These are phyloP conservation scores for Annulohypoxylon maeteangense DNA, from an alignment of 495 filamentous ascomycete species.

Conservation along the genomic window DNA sequence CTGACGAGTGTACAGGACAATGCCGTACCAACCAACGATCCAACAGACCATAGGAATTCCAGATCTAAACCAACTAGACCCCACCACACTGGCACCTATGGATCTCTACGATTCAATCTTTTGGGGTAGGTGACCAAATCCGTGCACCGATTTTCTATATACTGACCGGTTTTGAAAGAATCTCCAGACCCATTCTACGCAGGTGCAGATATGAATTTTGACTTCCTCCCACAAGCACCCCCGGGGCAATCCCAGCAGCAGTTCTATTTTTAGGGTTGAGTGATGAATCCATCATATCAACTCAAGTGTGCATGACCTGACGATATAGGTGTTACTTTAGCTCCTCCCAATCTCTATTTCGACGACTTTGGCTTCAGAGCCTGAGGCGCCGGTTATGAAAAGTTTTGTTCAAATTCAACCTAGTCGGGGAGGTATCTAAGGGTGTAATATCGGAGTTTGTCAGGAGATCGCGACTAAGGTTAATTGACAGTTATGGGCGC, in stretches of 20 bases:
- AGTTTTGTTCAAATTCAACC: conserved; percentile 12
- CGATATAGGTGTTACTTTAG: conserved; percentile 6
- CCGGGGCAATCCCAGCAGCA: conserved; percentile 62
- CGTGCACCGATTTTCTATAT: background rate
- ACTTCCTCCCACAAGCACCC: conserved; percentile 60
- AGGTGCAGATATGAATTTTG: conserved; percentile 62
- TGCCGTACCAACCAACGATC: conserved; percentile 47
- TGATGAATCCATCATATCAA: conserved; percentile 3
- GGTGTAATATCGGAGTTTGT: conserved; percentile 35
- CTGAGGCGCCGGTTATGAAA: conserved; percentile 17
- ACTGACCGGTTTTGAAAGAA: conserved; percentile 46
- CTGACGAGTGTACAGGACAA: conserved; percentile 35
- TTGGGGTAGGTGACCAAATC: conserved; percentile 58
- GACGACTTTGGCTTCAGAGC: conserved; percentile 10
- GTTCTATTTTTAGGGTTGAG: conserved; percentile 55
- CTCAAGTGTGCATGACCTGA: conserved; percentile 1
- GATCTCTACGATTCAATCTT: conserved; percentile 69
- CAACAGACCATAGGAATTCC: conserved; percentile 47
- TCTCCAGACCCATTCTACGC: conserved; percentile 62
- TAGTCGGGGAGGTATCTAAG: conserved; percentile 8
- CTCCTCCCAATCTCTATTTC: background rate
- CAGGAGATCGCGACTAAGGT: background rate
- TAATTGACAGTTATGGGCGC: conserved; percentile 8
- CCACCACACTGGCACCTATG: conserved; percentile 63
- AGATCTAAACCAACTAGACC: conserved; percentile 56